Base-by-base conservation (phyloP, 768 basidiomycete species). In the Leucocoprinus leucothites region DNA sequence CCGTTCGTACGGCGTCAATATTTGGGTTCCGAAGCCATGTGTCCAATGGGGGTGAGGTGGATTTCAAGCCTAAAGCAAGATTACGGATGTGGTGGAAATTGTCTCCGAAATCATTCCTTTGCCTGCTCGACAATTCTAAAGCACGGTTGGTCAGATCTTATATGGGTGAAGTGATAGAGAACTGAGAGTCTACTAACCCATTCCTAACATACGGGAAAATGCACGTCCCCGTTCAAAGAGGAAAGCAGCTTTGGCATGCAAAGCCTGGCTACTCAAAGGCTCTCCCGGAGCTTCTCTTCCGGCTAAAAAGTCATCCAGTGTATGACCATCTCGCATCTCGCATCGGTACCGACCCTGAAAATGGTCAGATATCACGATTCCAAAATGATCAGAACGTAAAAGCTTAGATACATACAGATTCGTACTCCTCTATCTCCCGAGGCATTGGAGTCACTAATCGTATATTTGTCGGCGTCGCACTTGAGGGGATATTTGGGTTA, bases 401-500 rank as follows among this genome's bases (percentile, higher is more conserved):
- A 11, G 5, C 31, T 11, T 11, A 5, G 31, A 11, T 5, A 31
- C 63, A 11, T 40, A 70, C 74, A 59, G 67, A 63, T 58, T 67
- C 67, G 42, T 72, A 74, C 28, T 70, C 69, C 11, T 68, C 68
- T 49, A 67, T 65, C 36, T 70, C 71, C 13, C 73, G 60, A 1
- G 75, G 74, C 71, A 74, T 73, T 1, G 74, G 73, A 1, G 72
- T 73, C 60, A 72, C 69, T 9, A 73, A 58, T 48, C 65, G 63
- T n/a, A 28, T 22, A 14, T 36, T 48, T 2, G 31, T 46, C n/a
- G 31, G 14, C 14, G 51, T 59, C 9, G 64, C 61, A 48, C 62
- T 11, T 31, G 31, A 59, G n/a, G 58, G 56, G 14, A 60, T 62
- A 36, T 68, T 65, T 1, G 70, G 64, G 2, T 73, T 64, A 8